Base-by-base conservation (phyloP, 2,329 filamentous ascomycete genomes). In the Rhynchosporium agropyri region DNA sequence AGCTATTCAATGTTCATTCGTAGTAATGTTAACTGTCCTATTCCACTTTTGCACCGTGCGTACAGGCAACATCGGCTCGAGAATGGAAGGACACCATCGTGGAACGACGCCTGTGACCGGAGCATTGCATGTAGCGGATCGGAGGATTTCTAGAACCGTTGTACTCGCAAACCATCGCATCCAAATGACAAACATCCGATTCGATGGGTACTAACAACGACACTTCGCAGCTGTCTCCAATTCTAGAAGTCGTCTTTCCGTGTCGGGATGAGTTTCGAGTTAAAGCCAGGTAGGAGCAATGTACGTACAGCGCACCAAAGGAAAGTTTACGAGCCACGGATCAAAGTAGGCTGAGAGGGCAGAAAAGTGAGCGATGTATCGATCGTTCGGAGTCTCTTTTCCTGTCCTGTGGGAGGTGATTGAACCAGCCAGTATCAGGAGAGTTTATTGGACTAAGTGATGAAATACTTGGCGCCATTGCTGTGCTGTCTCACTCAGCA, bases 401-500 rank as follows among this genome's bases (percentile, higher is more conserved):
- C 20, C 1, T 20, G 20, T 20, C 20, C 1, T 20, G 20, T 10
- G 36, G 29, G n/a, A 38, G 9, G 38, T 51, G 12, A 45, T 40
- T 33, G 38, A 38, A 33, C 51, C 51, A 38, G 51, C 51, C 51
- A 54, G 51, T 54, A 42, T 40, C 20, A 42, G 13, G n/a, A 54
- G 36, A 33, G 9, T 12, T 54, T 42, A 9, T 40, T 29, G 4
- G 31, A 20, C 36, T 6, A 40, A 33, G 51, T 20, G 12, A 36
- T 54, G 20, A 33, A 31, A 40, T 10, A 36, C 9, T 54, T 40
- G 51, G 51, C 38, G 38, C 33, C 15, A 26, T 53, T 13, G 50
- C 33, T 38, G 31, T 33, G 33, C 36, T 12, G 38, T 42, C 51
- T 54, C 51, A 54, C 51, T 54, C 51, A 54, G 51, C 51, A 54